Conservation (phyloP, 306 rosid genomes). For the Gastrolobium villosum region DNA sequence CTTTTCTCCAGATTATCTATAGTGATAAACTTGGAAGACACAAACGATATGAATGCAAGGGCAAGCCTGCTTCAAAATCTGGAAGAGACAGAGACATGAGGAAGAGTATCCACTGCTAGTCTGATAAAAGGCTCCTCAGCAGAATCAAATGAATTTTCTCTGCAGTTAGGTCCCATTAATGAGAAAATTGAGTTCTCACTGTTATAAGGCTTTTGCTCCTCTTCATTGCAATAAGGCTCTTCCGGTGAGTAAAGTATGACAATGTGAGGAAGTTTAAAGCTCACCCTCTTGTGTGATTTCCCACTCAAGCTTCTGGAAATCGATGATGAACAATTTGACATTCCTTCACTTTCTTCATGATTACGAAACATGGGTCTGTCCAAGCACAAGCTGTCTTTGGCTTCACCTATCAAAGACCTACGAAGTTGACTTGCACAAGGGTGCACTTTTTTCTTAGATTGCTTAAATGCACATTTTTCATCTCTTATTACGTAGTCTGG, state of each 20-base stretch:
- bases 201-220: not conserved
- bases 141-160: conserved; percentile 32
- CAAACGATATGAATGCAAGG: not conserved
- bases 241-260: conserved; percentile 44
- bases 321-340: conserved; percentile 24
- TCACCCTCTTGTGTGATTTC: conserved; percentile 46
- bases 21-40: not conserved
- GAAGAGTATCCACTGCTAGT: conserved; percentile 57
- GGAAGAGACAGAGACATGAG: conserved; percentile 53
- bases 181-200: conserved; percentile 39
- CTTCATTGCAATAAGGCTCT: conserved; percentile 6
- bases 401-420: conserved; percentile 36
- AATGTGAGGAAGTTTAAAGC: conserved; percentile 52
- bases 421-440: conserved; percentile 41
- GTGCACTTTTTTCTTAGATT: conserved; percentile 48
- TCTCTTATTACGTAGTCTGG: conserved; percentile 32
- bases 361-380: conserved; percentile 36
- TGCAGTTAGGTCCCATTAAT: conserved; percentile 1
- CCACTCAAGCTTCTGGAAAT: conserved; percentile 15
- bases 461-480: not conserved
- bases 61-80: conserved; percentile 9
- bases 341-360: conserved; percentile 28
- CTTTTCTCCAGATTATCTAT: not conserved
- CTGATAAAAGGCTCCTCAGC: conserved; percentile 30
- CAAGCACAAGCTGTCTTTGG: conserved; percentile 52